Evolutionary conservation across 257 asterid species (phyloP), one percentile per base, ranked within the genome.

Genomic region (Penstemon eatonii): DNA sequence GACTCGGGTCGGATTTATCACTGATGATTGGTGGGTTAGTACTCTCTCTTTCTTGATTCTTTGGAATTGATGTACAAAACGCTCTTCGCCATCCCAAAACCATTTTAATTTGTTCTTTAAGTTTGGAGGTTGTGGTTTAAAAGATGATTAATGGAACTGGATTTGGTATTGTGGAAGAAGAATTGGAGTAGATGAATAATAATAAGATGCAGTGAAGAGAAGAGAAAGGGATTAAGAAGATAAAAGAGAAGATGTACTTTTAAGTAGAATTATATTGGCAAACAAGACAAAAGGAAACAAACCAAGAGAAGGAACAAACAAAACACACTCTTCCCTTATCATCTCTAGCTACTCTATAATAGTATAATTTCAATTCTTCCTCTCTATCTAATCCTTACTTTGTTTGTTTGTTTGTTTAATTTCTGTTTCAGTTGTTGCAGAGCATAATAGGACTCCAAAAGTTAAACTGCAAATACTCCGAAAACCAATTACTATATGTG

Each of bases 71-170:
- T 44, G 97, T 91, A 80, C 99, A 91, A 55, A 94, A 94, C 8
- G 97, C 96, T 78, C 89, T 83, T 60, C 97, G 71, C 99, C 99
- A 94, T 51, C 96, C 95, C 81, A 89, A 78, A 72, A 87, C 96
- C 96, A 93, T 93, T 61, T 69, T 12, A 53, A 40, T 42, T 60
- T 57, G 68, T 46, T 62, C 18, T 33, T 41, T 3, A 3, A 2
- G 33, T 25, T 25, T 25, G 33, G 33, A 25, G 2, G 33, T 25
- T 25, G 33, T 49, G 66, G n/a, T 8, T 6, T 38, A 56, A 64
- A 61, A 55, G 73, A 70, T 66, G 62, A 67, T 66, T 68, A 45
- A 13, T 25, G 47, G 60, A 66, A 51, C 36, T 18, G 46, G 70
- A 71, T 12, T 25, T 25, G 60, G 67, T 46, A 12, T 3, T 38